phyloP scores from a whole-genome alignment of 2,329 filamentous ascomycete genomes.

The Colletotrichum echinochloae region DNA sequence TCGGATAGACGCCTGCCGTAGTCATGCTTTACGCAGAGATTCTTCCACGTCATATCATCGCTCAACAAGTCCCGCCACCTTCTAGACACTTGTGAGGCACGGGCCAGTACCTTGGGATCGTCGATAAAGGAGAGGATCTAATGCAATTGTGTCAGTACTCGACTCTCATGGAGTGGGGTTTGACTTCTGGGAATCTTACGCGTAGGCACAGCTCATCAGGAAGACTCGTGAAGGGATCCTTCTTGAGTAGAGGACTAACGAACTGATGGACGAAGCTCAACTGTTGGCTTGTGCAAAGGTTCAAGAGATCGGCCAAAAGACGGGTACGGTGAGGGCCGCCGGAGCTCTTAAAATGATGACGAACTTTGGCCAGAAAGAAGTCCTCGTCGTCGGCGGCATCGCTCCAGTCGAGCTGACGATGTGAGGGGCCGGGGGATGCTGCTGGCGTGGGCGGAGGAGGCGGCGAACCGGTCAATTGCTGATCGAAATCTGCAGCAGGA shows the following conservation, averaged over 20 bases:
- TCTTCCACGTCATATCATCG: slow-evolving; percentile 99
- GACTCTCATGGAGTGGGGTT: not conserved
- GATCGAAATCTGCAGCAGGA: slow-evolving; percentile 72
- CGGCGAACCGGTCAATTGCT: slow-evolving; percentile 70
- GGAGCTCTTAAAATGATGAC: slow-evolving; percentile 83
- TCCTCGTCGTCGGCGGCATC: slow-evolving; percentile 84
- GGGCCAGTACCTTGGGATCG: slow-evolving; percentile 91
- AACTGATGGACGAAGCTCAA: slow-evolving; percentile 97
- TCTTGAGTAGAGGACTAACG: slow-evolving; percentile 92
- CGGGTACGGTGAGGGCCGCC: slow-evolving; percentile 81
- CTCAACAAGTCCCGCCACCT: slow-evolving; percentile 93
- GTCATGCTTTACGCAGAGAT: slow-evolving; percentile 94
- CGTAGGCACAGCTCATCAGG: slow-evolving; percentile 93
- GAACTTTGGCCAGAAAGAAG: slow-evolving; percentile 81
- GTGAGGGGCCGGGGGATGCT: slow-evolving; percentile 72
- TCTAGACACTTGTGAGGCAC: slow-evolving; percentile 95
- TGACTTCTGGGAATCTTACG: slow-evolving; percentile 61
- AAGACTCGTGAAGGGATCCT: slow-evolving; percentile 92
- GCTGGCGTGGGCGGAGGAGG: slow-evolving; percentile 75
- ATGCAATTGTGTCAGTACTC: slow-evolving; percentile 8
- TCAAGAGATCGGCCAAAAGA: slow-evolving; percentile 87
- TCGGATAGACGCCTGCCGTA: slow-evolving; percentile 75
- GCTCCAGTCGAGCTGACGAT: slow-evolving; percentile 78
- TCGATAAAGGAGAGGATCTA: slow-evolving; percentile 97
- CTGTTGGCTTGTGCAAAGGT: slow-evolving; percentile 94